Evolutionary conservation across 2,329 filamentous ascomycete genomes (phyloP).

Genomic region (Aspergillus neoniger): DNA sequence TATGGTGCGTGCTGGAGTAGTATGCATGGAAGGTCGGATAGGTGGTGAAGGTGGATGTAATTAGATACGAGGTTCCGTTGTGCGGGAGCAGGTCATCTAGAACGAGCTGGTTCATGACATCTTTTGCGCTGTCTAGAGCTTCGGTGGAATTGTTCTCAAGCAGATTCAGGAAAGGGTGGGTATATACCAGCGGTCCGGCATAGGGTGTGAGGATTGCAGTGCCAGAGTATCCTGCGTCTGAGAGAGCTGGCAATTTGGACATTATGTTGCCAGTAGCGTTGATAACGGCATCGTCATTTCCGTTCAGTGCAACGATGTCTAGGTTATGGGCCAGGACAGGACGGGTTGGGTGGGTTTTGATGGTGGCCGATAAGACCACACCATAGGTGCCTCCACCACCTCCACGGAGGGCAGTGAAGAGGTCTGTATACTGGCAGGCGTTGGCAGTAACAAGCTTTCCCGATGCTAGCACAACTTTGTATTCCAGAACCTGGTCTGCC

Average conservation of each 20-base stretch:
- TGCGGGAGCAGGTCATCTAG: constrained; percentile 9
- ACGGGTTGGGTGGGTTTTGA: constrained; percentile 20
- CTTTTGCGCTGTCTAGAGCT: constrained; percentile 6
- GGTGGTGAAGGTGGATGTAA: constrained; percentile 3
- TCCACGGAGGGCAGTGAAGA: constrained; percentile 40
- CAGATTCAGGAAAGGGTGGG: constrained; percentile 9
- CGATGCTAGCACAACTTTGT: constrained; percentile 43
- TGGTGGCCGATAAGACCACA: constrained; percentile 23
- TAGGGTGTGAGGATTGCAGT: background rate
- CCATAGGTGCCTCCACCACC: constrained; percentile 40
- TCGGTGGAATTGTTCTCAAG: constrained; percentile 11
- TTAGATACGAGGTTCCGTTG: constrained; percentile 9
- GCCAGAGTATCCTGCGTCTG: constrained; percentile 18
- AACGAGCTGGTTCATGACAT: constrained; percentile 7
- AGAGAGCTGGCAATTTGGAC: constrained; percentile 13
- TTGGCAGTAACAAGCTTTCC: constrained; percentile 40
- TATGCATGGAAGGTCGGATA: constrained; percentile 11
- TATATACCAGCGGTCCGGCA: constrained; percentile 6
- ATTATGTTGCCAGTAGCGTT: constrained; percentile 6
- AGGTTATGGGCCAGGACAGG: constrained; percentile 14
- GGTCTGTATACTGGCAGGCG: constrained; percentile 34
- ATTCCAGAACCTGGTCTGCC: constrained; percentile 49
- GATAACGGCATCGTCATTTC: background rate
- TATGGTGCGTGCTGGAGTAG: constrained; percentile 4
- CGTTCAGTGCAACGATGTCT: background rate